Conservation (phyloP, 139 green algal genomes). For the Picochlorum sp. region DNA sequence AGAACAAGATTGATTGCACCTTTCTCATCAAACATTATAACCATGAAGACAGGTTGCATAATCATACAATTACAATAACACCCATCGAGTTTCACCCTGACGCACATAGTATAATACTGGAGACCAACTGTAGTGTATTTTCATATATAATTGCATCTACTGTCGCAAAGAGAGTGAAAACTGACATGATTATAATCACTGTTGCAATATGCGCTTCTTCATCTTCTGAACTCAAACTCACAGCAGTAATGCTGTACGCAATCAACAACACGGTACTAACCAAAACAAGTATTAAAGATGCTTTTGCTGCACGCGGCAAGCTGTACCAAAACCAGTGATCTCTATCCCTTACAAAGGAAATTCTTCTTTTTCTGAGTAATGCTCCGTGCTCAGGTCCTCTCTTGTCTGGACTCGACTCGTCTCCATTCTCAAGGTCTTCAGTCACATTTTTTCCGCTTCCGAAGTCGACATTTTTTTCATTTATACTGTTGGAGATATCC, state of each 20-base stretch:
- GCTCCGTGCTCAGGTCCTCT: too few species aligned
- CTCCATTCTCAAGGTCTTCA: too few species aligned
- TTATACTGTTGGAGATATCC: too few species aligned
- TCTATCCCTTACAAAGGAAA: not conserved
- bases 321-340: conserved; percentile 5
- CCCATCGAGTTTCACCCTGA: not conserved
- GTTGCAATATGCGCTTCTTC: conserved; percentile 19
- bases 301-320: conserved; percentile 12
- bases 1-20: not conserved
- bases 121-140: conserved; percentile 17
- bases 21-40: too few species aligned
- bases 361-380: too few species aligned
- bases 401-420: too few species aligned
- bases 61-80: not conserved
- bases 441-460: too few species aligned
- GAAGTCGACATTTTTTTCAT: too few species aligned
- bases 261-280: conserved; percentile 7
- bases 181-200: conserved; percentile 11
- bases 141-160: conserved; percentile 19
- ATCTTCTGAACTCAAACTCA: conserved; percentile 9
- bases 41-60: not conserved
- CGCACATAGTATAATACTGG: conserved; percentile 1
- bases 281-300: not conserved
- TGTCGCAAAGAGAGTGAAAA: conserved; percentile 13
- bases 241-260: conserved; percentile 1